These are phyloP conservation scores for Psilocybe subaeruginosa DNA, from an alignment of 768 basidiomycete species.

Conservation along the genomic window DNA sequence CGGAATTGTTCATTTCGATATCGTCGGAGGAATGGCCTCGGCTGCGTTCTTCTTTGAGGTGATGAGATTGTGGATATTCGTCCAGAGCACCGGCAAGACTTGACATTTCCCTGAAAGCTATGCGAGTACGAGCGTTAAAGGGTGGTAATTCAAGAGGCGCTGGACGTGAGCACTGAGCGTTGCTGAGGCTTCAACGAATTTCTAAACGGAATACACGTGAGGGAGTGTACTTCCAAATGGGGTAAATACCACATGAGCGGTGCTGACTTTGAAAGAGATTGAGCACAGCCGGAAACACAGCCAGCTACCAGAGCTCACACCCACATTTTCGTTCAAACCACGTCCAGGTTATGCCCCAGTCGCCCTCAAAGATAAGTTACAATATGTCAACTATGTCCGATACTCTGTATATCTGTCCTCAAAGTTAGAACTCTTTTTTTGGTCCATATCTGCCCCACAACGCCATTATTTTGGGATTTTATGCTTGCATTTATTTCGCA, in stretches of 20 bases:
- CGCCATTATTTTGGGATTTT: neutral
- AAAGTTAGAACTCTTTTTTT: neutral
- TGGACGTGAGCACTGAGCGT: neutral
- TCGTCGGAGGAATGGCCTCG: constrained; percentile 30
- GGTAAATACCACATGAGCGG: neutral
- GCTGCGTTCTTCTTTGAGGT: constrained; percentile 9
- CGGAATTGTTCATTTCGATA: constrained; percentile 41
- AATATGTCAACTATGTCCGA: neutral
- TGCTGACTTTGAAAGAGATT: neutral
- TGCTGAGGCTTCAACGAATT: neutral
- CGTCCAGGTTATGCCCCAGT: neutral
- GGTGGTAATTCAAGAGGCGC: neutral
- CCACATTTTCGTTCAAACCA: neutral
- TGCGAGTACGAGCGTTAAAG: constrained; percentile 12
- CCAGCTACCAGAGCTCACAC: constrained; percentile 1
- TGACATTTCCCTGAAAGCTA: constrained; percentile 46
- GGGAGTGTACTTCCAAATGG: constrained; percentile 5
- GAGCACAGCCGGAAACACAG: constrained; percentile 15
- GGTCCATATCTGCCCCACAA: neutral
- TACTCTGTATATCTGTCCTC: neutral
- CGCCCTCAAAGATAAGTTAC: neutral
- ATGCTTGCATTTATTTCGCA: constrained; percentile 8
- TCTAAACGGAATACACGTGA: constrained; percentile 20
- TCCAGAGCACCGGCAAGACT: constrained; percentile 63
- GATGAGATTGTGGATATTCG: constrained; percentile 25